A percentile compares a stretch with the other conserved stretches of the same genome.
Evolutionary conservation across 441 rosid species (phyloP).

Genomic region (Geranium incanum): DNA sequence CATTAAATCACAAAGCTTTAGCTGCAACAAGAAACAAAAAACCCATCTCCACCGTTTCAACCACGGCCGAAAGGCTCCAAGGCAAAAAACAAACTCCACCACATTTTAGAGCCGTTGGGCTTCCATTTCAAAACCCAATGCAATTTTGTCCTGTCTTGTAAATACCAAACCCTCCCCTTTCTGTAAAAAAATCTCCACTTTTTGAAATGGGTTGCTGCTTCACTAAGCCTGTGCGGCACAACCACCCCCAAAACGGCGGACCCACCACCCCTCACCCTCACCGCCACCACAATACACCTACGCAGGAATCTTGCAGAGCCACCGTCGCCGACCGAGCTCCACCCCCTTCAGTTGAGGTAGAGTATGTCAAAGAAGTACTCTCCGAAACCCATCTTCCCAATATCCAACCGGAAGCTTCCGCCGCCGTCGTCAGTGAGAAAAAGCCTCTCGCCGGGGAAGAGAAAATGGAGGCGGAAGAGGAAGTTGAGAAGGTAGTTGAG

Average conservation of each 20-base stretch:
- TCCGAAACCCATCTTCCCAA: slow-evolving; percentile 40
- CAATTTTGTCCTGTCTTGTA: not conserved
- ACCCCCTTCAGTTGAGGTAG: slow-evolving; percentile 52
- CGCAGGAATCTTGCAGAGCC: not conserved
- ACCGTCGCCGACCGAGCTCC: slow-evolving; percentile 11
- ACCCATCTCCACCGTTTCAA: not conserved
- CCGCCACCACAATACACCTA: slow-evolving; percentile 13
- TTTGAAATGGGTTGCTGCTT: slow-evolving; percentile 45
- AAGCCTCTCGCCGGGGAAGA: not conserved
- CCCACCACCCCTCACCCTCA: not conserved
- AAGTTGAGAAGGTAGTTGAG: slow-evolving; percentile 27
- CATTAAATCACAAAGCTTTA: not conserved
- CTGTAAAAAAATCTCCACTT: not conserved
- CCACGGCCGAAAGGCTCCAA: not conserved
- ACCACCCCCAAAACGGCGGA: slow-evolving; percentile 11
- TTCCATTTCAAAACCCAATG: not conserved
- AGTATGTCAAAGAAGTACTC: slow-evolving; percentile 69
- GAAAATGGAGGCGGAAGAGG: slow-evolving; percentile 15
- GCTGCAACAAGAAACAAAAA: not conserved
- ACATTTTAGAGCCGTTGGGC: not conserved
- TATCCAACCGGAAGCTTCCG: not conserved
- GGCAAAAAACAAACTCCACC: not conserved
- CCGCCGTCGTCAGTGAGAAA: not conserved
- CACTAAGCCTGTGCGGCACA: slow-evolving; percentile 7
- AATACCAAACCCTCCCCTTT: not conserved